Percentiles rank a stretch among this genome's conserved stretches.
These are phyloP conservation scores for Colletotrichum higginsianum DNA, from an alignment of 2,329 filamentous ascomycete species.

Conservation along the genomic window DNA sequence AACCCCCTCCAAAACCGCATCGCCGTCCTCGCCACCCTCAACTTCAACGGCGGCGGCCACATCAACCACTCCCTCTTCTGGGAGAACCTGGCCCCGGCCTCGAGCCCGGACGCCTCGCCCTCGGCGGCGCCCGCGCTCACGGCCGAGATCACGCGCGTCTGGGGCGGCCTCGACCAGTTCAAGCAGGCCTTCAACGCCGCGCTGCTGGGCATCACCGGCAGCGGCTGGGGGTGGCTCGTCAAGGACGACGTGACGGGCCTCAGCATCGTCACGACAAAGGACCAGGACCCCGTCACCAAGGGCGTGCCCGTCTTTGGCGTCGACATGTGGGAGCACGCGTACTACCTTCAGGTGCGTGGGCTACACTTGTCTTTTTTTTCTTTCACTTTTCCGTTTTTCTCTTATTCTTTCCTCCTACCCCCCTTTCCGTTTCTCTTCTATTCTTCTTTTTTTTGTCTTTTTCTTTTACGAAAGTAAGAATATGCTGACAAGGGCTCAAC, in stretches of 20 bases:
- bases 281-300: constrained; percentile 82
- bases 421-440: too few relatives aligned
- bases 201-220: constrained; percentile 82
- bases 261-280: constrained; percentile 84
- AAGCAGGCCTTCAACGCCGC: constrained; percentile 75
- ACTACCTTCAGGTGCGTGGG: constrained; percentile 80
- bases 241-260: constrained; percentile 72
- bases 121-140: constrained; percentile 71
- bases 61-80: constrained; percentile 96
- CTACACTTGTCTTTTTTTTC: neutral
- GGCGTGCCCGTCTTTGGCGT: constrained; percentile 81
- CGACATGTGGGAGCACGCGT: constrained; percentile 96
- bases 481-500: too few relatives aligned
- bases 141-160: constrained; percentile 74
- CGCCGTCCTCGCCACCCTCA: constrained; percentile 78
- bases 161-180: constrained; percentile 79
- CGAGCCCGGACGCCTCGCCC: constrained; percentile 69
- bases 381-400: too few relatives aligned
- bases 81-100: constrained; percentile 81
- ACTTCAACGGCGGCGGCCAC: constrained; percentile 93
- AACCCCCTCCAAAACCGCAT: constrained; percentile 67
- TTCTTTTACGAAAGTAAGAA: too few relatives aligned
- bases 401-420: too few relatives aligned
- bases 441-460: too few relatives aligned
- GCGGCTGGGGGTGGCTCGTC: constrained; percentile 91